A percentile compares a stretch with the other conserved stretches of the same genome.
These are phyloP conservation scores for Phycomyces nitens DNA, from an alignment of 192 early-diverging fungal genomes.

Conservation along the genomic window DNA sequence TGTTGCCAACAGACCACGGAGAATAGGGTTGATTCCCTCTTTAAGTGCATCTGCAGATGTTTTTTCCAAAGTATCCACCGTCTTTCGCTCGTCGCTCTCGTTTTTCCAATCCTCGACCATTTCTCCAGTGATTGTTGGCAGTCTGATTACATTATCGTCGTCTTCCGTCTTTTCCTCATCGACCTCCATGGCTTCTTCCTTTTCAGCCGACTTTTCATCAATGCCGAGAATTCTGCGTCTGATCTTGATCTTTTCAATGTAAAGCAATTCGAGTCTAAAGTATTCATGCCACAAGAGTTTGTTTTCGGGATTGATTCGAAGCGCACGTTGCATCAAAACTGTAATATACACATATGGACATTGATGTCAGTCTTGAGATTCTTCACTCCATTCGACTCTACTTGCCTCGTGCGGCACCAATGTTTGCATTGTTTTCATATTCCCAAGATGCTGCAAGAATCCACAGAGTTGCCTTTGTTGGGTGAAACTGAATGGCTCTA, in stretches of 20 bases:
- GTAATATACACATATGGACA: neutral
- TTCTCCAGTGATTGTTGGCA: constrained; percentile 54
- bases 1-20: constrained; percentile 71
- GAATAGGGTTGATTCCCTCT: constrained; percentile 59
- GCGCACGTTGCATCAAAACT: constrained; percentile 80
- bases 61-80: constrained; percentile 40
- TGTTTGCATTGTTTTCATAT: constrained; percentile 80
- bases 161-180: constrained; percentile 36
- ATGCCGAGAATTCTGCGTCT: constrained; percentile 79
- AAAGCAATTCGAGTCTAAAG: constrained; percentile 88
- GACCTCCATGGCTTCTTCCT: constrained; percentile 32
- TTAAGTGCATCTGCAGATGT: constrained; percentile 46
- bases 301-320: constrained; percentile 75
- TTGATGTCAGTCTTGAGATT: neutral
- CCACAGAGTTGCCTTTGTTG: constrained; percentile 80
- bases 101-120: constrained; percentile 43
- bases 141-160: constrained; percentile 49
- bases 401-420: constrained; percentile 67
- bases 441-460: constrained; percentile 89
- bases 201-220: constrained; percentile 33
- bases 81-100: constrained; percentile 34
- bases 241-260: constrained; percentile 80
- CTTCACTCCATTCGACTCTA: neutral
- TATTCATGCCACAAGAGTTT: constrained; percentile 88
- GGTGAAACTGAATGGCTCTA: constrained; percentile 84